Evolutionary conservation across 768 basidiomycete species (phyloP), one percentile per base, ranked within the genome.

Genomic region (Mrakia gelida): DNA sequence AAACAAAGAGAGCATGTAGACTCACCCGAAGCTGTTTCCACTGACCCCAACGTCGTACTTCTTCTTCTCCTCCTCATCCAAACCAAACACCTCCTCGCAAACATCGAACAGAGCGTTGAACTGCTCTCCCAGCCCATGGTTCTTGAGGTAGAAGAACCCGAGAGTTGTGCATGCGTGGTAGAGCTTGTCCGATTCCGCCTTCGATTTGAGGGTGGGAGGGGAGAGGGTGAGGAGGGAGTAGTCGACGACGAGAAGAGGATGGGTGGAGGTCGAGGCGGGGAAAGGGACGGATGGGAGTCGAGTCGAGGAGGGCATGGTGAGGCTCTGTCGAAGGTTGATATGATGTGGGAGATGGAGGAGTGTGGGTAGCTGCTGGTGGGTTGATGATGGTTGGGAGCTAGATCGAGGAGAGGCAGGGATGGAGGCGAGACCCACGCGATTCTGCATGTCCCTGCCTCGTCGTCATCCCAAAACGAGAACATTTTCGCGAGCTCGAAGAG

Each of bases 101-200:
- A 89, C 86, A 3, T 86, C 86, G 79, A 90, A 90, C 88, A 90
- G 89, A 0, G 82, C 84, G 43, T 87, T 81, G 10, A 85, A 87
- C 62, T 26, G 9, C 18, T 70, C 41, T 26, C 88, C 87, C 3
- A 85, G 86, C 5, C 87, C 89, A 80, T 90, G 88, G 79, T 90
- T 89, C 81, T 88, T 88, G 59, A 90, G 81, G 88, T 90, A 90
- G 89, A 89, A 91, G 82, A 91, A 91, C 2, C 90, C 89, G 1
- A 90, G 85, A 65, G 87, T 85, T 0, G 88, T 89, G 11, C 87
- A 88, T 1, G 89, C 89, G 68, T 87, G 83, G 88, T 88, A 90
- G 2, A 91, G 86, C 71, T 84, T 85, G 52, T 88, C 85, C 11
- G 87, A 86, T 81, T 90, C 89, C 2, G 75, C 61, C 7, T 81